Evolutionary conservation across 768 basidiomycete genomes (phyloP).

Genomic region (Agrocybe praecox): DNA sequence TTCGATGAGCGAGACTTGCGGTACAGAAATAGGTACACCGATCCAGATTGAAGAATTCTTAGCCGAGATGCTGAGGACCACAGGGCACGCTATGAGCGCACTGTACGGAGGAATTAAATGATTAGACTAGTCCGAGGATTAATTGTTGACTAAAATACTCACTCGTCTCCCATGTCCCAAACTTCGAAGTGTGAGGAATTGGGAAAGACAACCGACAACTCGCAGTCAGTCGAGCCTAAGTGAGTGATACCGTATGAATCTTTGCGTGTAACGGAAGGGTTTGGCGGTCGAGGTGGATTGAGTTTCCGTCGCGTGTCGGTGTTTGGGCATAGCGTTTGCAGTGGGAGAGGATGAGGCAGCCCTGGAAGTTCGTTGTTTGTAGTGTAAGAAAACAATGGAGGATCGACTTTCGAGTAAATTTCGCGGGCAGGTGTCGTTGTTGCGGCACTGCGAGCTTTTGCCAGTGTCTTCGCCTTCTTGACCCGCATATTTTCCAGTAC

Average conservation of each 20-base stretch:
- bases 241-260: constrained; percentile 26
- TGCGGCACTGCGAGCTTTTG: constrained; percentile 13
- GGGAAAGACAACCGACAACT: constrained; percentile 29
- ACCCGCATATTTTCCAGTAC: constrained; percentile 24
- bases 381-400: background rate
- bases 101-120: constrained; percentile 16
- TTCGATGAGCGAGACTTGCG: constrained; percentile 33
- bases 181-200: constrained; percentile 33
- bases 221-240: constrained; percentile 28
- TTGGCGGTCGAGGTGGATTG: constrained; percentile 1
- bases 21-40: constrained; percentile 30
- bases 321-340: constrained; percentile 17
- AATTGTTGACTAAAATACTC: constrained; percentile 8
- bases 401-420: background rate
- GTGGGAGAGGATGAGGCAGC: constrained; percentile 19
- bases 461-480: constrained; percentile 22
- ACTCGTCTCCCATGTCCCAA: constrained; percentile 38
- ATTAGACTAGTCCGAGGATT: background rate
- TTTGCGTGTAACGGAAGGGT: constrained; percentile 12
- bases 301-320: constrained; percentile 11
- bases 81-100: constrained; percentile 27
- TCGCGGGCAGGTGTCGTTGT: constrained; percentile 5
- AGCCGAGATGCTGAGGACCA: constrained; percentile 31
- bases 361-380: constrained; percentile 3
- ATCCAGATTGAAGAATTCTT: constrained; percentile 30